These are phyloP conservation scores for Penstemon newberryi DNA, from an alignment of 257 asterid genomes.

Conservation along the genomic window DNA sequence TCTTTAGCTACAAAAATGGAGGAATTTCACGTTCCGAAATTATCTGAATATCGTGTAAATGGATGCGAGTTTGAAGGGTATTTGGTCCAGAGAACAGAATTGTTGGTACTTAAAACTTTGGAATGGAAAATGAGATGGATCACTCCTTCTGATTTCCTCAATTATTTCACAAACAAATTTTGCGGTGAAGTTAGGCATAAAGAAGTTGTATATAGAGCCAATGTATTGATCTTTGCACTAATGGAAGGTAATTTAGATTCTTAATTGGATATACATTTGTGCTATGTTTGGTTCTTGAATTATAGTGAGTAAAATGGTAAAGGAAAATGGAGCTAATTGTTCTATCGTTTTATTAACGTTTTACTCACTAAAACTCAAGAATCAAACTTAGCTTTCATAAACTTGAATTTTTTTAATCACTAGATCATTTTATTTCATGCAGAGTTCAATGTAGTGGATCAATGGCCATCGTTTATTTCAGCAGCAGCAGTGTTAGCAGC, in stretches of 20 bases:
- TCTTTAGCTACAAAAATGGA: conserved; percentile 68
- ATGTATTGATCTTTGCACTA: conserved; percentile 33
- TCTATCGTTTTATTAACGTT: too few species aligned
- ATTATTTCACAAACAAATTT: conserved; percentile 42
- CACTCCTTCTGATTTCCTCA: conserved; percentile 51
- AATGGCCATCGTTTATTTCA: conserved; percentile 47
- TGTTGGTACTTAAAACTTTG: conserved; percentile 42
- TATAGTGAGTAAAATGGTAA: too few species aligned
- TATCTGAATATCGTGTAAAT: conserved; percentile 40
- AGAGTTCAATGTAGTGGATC: conserved; percentile 43
- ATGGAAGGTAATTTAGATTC: conserved; percentile 37
- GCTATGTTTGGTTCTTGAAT: too few species aligned
- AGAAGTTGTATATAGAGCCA: conserved; percentile 34
- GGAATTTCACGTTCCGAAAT: conserved; percentile 42
- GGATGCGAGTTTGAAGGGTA: conserved; percentile 41
- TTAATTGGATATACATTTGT: not conserved
- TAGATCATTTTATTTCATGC: conserved; percentile 13
- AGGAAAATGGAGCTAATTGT: too few species aligned
- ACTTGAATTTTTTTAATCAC: not conserved
- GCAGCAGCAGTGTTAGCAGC: conserved; percentile 59
- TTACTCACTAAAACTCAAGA: too few species aligned
- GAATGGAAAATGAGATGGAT: conserved; percentile 49
- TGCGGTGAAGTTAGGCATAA: conserved; percentile 27
- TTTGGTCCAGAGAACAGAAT: conserved; percentile 46
- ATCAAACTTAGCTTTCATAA: not conserved